These are phyloP conservation scores for Apiospora rasikravindrae DNA, from an alignment of 2,329 filamentous ascomycete species.

Conservation along the genomic window DNA sequence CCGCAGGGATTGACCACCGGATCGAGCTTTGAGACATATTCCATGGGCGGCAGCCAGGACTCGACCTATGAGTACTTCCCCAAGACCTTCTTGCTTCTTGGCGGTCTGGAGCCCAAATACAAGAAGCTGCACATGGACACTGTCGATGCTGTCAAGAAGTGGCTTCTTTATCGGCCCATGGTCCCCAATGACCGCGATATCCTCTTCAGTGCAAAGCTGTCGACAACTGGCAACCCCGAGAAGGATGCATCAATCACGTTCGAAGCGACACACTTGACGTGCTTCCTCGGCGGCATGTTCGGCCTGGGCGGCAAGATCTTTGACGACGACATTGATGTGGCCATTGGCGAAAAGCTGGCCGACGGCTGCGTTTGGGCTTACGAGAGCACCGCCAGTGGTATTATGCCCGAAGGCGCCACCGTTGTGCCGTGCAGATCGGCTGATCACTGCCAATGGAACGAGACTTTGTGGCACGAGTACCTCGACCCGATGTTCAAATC, in stretches of 20 bases:
- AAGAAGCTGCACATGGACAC: constrained; percentile 72
- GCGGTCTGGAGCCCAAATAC: constrained; percentile 76
- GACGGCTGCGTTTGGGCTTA: constrained; percentile 76
- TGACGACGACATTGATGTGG: constrained; percentile 62
- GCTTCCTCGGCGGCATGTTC: constrained; percentile 75
- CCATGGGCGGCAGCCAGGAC: constrained; percentile 70
- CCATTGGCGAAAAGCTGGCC: constrained; percentile 66
- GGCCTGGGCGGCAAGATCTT: constrained; percentile 69
- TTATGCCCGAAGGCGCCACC: constrained; percentile 66
- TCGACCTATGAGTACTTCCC: constrained; percentile 76
- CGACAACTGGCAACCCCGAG: constrained; percentile 49
- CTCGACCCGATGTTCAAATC: constrained; percentile 53
- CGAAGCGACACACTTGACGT: constrained; percentile 67
- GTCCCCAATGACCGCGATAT: constrained; percentile 69
- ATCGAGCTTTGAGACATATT: constrained; percentile 52
- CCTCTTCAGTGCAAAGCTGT: constrained; percentile 73
- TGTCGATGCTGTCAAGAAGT: constrained; percentile 70
- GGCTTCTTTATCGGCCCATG: constrained; percentile 81
- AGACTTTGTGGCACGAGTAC: constrained; percentile 53
- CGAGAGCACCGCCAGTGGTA: constrained; percentile 60
- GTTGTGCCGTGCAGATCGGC: constrained; percentile 54
- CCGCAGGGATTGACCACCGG: constrained; percentile 63
- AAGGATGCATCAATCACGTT: constrained; percentile 55
- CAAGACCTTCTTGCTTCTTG: constrained; percentile 77
- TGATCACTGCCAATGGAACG: constrained; percentile 58